Evolutionary conservation across 2,329 filamentous ascomycete species (phyloP).

Genomic region (Fusarium sp.): DNA sequence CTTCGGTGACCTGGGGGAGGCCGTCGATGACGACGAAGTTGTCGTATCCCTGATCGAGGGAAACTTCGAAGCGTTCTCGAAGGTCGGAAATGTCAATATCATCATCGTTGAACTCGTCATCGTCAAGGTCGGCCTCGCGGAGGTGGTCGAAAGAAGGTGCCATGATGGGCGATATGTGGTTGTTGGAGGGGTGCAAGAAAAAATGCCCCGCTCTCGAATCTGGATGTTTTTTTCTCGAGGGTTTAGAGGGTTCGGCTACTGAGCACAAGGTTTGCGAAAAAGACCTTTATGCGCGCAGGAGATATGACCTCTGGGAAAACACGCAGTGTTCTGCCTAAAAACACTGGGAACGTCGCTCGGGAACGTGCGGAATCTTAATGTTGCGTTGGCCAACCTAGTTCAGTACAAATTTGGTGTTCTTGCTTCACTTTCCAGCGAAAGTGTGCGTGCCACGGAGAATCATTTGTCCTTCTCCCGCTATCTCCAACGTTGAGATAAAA

Average conservation of each 20-base stretch:
- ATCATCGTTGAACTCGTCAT: constrained; percentile 88
- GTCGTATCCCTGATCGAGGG: constrained; percentile 94
- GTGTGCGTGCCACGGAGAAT: constrained; percentile 56
- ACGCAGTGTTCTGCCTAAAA: constrained; percentile 40
- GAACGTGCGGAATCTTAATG: constrained; percentile 47
- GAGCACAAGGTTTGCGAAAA: constrained; percentile 33
- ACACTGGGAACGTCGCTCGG: constrained; percentile 42
- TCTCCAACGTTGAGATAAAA: constrained; percentile 25
- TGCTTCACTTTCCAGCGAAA: constrained; percentile 51
- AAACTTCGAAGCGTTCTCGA: constrained; percentile 93
- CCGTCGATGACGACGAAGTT: constrained; percentile 97
- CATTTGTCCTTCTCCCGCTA: constrained; percentile 52
- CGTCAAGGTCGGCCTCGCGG: constrained; percentile 87
- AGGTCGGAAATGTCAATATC: constrained; percentile 97
- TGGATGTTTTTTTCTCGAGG: constrained; percentile 35
- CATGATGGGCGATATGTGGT: constrained; percentile 71
- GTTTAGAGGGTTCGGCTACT: constrained; percentile 36
- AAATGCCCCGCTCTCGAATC: constrained; percentile 53
- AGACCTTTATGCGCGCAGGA: constrained; percentile 37
- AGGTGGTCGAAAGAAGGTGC: constrained; percentile 90
- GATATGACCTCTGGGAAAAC: constrained; percentile 36
- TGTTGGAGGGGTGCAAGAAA: constrained; percentile 51
- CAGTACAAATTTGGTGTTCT: constrained; percentile 55
- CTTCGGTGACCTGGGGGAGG: constrained; percentile 87
- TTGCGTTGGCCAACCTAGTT: constrained; percentile 45